Conservation (phyloP, 2,329 filamentous ascomycete genomes). For the Trichoderma simmonsii region DNA sequence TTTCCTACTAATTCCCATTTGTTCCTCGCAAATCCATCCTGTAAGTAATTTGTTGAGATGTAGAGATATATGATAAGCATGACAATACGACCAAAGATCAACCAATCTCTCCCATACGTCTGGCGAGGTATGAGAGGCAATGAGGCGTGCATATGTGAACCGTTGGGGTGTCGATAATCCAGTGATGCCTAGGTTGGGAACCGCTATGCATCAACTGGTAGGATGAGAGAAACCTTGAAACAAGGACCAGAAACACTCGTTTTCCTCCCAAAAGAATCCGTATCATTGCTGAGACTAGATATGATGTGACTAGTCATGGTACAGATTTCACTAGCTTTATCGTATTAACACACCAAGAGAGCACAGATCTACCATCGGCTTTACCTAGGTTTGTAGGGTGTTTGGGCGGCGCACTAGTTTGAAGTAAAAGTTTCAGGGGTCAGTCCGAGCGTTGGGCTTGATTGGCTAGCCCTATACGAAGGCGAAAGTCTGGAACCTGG, state of each 20-base stretch:
- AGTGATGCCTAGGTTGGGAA: neutral
- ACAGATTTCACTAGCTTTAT: too few relatives aligned
- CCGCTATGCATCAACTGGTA: neutral
- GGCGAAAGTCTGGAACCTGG: neutral
- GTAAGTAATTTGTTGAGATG: too few relatives aligned
- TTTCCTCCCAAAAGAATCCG: neutral
- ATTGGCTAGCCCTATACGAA: neutral
- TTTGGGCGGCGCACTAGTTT: neutral
- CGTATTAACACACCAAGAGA: neutral
- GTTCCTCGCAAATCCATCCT: too few relatives aligned
- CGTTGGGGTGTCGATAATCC: neutral
- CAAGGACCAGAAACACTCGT: neutral
- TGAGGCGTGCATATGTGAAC: neutral
- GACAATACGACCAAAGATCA: too few relatives aligned
- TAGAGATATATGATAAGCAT: too few relatives aligned
- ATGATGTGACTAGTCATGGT: neutral
- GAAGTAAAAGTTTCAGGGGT: neutral
- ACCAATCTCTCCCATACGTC: neutral
- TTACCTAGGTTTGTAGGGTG: neutral
- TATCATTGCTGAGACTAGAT: neutral
- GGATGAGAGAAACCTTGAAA: neutral
- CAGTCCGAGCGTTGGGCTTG: neutral
- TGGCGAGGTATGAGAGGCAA: neutral
- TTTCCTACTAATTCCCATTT: too few relatives aligned
- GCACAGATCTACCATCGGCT: neutral